Evolutionary conservation across 495 filamentous ascomycete species (phyloP), one percentile per base, ranked within the genome.

Genomic region (Wilcoxina mikolae): DNA sequence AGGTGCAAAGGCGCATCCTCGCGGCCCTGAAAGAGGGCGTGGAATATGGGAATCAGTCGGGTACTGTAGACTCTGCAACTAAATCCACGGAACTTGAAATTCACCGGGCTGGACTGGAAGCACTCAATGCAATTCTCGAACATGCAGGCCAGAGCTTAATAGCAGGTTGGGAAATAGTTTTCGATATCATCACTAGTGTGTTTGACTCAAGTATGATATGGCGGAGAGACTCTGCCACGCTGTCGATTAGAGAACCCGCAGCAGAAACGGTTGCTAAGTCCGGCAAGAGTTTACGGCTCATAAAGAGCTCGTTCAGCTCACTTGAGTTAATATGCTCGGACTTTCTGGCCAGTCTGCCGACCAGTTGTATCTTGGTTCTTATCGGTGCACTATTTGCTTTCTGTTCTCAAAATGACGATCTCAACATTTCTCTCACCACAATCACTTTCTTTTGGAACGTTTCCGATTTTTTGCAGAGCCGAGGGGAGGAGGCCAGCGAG

Each of bases 371-470:
- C 33, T 72, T 88, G 52, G 83, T 82, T 55, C 76, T 96, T 17
- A 81, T 95, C 57, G 83, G 95, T 70, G 85, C 87, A 42, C 78
- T 98, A 20, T 84, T 85, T 58, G 80, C 80, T 55, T 98, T 96
- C 69, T 84, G 82, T 51, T 78, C 79, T 1, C 90, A 96, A 65
- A 74, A 79, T 33, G 84, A 94, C 58, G 91, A 96, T 67, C 77
- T 98, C 51, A 98, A 98, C 60, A 93, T 95, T 53, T 93, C 89
- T 0, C 72, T 98, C 15, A 95, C 93, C 15, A 89, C 87, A 1
- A 83, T 91, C 10, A 94, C 90, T 0, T 93, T 93, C 62, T 94
- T 94, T 69, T 94, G 87, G 83, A 87, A 87, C 57, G 77, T 94
- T 11, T 94, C 91, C 1, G 89, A 95, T 66, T 93, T 85, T 57